Evolutionary conservation across 2,329 filamentous ascomycete species (phyloP).

Genomic region (Fusarium penzigii): DNA sequence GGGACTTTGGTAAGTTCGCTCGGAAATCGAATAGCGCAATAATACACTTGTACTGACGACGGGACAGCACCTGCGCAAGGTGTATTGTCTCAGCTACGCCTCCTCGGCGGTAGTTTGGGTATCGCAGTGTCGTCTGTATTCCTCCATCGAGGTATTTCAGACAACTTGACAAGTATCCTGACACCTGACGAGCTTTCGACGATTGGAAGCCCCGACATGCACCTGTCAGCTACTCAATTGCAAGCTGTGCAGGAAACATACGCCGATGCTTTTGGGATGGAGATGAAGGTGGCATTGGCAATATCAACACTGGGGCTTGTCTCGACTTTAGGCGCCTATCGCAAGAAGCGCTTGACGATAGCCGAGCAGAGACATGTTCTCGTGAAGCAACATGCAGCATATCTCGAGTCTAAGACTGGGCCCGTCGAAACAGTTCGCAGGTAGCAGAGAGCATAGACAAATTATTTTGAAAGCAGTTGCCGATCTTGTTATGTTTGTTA

Average conservation of each 20-base stretch:
- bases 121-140: slow-evolving; percentile 55
- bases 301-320: slow-evolving; percentile 44
- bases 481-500: no score
- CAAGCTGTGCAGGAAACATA: slow-evolving; percentile 41
- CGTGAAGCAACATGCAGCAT: slow-evolving; percentile 16
- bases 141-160: slow-evolving; percentile 34
- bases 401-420: neutral
- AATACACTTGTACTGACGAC: slow-evolving; percentile 12
- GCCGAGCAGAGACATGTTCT: slow-evolving; percentile 21
- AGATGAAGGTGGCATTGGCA: slow-evolving; percentile 48
- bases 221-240: slow-evolving; percentile 32
- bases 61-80: slow-evolving; percentile 51
- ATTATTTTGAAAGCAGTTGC: no score
- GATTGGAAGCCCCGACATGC: slow-evolving; percentile 20
- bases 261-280: slow-evolving; percentile 44
- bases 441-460: neutral
- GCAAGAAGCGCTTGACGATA: slow-evolving; percentile 23
- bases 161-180: slow-evolving; percentile 31
- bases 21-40: neutral
- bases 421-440: neutral
- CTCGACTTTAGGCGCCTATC: slow-evolving; percentile 41
- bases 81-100: slow-evolving; percentile 51
- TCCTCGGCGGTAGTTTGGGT: slow-evolving; percentile 56
- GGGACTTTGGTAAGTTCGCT: slow-evolving; percentile 44
- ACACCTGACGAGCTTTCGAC: slow-evolving; percentile 30